These are phyloP conservation scores for Botrytis tulipae DNA, from an alignment of 2,329 filamentous ascomycete species.

Conservation along the genomic window DNA sequence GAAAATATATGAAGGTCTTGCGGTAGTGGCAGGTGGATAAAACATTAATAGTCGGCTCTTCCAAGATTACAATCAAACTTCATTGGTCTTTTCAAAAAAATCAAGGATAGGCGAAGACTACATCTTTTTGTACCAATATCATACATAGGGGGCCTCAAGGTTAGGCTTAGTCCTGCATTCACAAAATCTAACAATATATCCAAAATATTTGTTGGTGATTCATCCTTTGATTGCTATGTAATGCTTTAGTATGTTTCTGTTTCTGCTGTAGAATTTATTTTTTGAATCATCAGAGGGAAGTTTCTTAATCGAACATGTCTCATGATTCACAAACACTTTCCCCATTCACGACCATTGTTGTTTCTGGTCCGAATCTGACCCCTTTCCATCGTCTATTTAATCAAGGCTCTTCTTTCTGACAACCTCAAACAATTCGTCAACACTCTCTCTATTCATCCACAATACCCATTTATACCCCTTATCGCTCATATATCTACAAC, in stretches of 20 bases:
- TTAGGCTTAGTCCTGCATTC: not conserved
- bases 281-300: not conserved
- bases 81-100: not conserved
- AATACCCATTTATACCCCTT: not conserved
- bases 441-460: not conserved
- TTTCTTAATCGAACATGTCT: not conserved
- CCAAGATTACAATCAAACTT: constrained; percentile 6
- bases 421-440: not conserved
- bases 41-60: not conserved
- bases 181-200: not conserved
- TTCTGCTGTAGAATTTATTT: not conserved
- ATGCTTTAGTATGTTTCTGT: not conserved
- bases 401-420: not conserved
- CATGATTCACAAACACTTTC: constrained; percentile 5
- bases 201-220: not conserved
- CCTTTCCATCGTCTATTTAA: not conserved
- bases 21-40: constrained; percentile 60
- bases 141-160: constrained; percentile 9
- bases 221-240: not conserved
- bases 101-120: constrained; percentile 1
- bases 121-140: constrained; percentile 20
- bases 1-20: constrained; percentile 91
- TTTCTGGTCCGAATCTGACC: not conserved
- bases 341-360: constrained; percentile 4
- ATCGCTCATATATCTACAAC: not conserved